Evolutionary conservation across 2,329 filamentous ascomycete species (phyloP).

Genomic region (Aspergillus sp.): DNA sequence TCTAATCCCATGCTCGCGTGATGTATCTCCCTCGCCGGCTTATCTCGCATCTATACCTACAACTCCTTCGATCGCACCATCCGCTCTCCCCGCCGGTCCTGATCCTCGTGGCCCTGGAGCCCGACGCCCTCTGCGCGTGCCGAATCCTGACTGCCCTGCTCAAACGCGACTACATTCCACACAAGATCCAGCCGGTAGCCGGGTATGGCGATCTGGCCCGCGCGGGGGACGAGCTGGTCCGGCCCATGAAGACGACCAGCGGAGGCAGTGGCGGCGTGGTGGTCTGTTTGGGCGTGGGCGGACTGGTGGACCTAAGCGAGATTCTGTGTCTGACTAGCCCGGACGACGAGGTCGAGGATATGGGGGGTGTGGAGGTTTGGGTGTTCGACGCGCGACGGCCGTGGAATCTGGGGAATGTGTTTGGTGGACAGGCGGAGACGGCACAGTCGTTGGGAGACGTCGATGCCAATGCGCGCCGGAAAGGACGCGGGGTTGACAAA

Average conservation of each 20-base stretch:
- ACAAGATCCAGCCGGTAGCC: constrained; percentile 91
- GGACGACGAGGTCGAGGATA: constrained; percentile 52
- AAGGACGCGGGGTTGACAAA: constrained; percentile 57
- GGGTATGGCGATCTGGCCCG: constrained; percentile 84
- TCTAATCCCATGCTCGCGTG: constrained; percentile 20
- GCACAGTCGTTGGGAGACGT: constrained; percentile 44
- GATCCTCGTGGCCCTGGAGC: constrained; percentile 85
- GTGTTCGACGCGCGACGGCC: constrained; percentile 82
- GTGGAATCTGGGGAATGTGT: constrained; percentile 91
- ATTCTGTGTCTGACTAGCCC: constrained; percentile 67
- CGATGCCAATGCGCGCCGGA: constrained; percentile 34
- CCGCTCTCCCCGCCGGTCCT: constrained; percentile 86
- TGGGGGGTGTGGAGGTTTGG: constrained; percentile 89
- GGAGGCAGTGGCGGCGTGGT: constrained; percentile 84
- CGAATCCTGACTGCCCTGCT: constrained; percentile 88
- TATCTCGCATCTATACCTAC: constrained; percentile 82
- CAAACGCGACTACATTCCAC: constrained; percentile 93
- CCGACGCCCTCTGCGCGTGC: constrained; percentile 89
- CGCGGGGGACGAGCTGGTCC: constrained; percentile 67
- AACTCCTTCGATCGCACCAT: constrained; percentile 77
- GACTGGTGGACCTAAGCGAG: constrained; percentile 75
- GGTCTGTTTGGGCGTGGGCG: constrained; percentile 84
- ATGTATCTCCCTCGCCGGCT: constrained; percentile 94
- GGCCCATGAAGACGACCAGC: constrained; percentile 73
- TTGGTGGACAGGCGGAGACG: constrained; percentile 57